Base-by-base conservation (phyloP, 1,139 yeast species). In the Kodamaea suecica region DNA sequence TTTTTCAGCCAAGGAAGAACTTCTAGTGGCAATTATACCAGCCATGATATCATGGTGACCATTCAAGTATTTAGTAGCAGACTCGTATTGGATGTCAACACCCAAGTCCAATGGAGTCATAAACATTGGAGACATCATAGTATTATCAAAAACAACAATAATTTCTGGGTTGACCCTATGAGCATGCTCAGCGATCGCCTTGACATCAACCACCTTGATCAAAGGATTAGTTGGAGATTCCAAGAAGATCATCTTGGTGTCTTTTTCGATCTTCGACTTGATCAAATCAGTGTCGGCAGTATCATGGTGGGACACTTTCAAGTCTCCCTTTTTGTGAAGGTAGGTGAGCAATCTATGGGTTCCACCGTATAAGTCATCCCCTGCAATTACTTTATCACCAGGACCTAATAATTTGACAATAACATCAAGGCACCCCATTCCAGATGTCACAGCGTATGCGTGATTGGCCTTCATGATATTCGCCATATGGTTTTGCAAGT, bases 31-130 rank as follows among this genome's bases (percentile, higher is more conserved):
- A 41, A 88, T 69, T 13, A 84, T 79, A 37, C 97, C 97, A 12
- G 95, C 96, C 97, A 88, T 88, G 50, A 88, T 78, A 58, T 88
- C 97, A 59, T 88, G 97, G 58, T 88, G 97, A 8, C 97, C 97
- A 52, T 87, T 85, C 45, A 88, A 68, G 55, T 85, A 88, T 61
- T 88, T 88, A 38, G 97, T 88, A 12, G 95, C 97, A 11, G 92
- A 81, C 57, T 88, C 97, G 58, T 88, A 88, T 39, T 86, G 95
- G 42, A 88, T 84, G 56, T 88, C 97, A 21, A 82, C 94, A 11
- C 94, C 95, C 47, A 84, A 72, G 47, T 83, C 86, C 48, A 88
- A 70, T 2, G 97, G 97, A 11, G 84, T 73, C 81, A 86, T 81
- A 52, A 83, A 70, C 38, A 88, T 61, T 3, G 97, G 97, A 12